These are phyloP conservation scores for Leishmania aethiopica DNA, from an alignment of 208 protist species.

Conservation along the genomic window DNA sequence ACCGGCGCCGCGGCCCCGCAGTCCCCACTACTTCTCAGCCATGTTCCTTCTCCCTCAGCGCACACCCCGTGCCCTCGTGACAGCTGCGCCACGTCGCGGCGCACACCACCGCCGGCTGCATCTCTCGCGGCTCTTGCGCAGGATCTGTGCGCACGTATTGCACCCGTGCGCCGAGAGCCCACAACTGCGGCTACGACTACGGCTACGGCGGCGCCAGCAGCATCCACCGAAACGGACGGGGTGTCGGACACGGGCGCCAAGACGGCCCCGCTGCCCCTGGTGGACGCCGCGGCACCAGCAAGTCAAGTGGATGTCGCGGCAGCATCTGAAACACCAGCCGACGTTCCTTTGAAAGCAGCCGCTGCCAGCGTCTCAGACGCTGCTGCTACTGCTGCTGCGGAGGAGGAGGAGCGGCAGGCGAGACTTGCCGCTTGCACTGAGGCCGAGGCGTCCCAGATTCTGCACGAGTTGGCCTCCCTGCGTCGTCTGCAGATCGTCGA, in stretches of 20 bases:
- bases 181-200: neutral
- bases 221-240: neutral
- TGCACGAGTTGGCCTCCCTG: constrained; percentile 47
- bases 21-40: neutral
- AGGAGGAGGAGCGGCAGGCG: constrained; percentile 18
- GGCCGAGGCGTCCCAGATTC: constrained; percentile 31
- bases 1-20: constrained; percentile 7
- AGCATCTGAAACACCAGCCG: neutral
- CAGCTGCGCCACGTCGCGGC: neutral
- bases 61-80: neutral
- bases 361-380: neutral
- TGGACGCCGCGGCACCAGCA: neutral
- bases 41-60: neutral
- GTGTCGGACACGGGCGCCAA: neutral
- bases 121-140: neutral
- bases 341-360: neutral
- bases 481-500: constrained; percentile 74
- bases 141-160: neutral
- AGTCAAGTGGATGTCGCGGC: neutral
- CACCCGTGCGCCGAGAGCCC: neutral
- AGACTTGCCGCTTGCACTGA: constrained; percentile 27
- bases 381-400: constrained; percentile 19
- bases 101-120: neutral
- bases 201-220: neutral
- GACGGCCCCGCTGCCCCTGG: neutral